Evolutionary conservation across 2,329 filamentous ascomycete species (phyloP).

Genomic region (Trichoderma simmonsii): DNA sequence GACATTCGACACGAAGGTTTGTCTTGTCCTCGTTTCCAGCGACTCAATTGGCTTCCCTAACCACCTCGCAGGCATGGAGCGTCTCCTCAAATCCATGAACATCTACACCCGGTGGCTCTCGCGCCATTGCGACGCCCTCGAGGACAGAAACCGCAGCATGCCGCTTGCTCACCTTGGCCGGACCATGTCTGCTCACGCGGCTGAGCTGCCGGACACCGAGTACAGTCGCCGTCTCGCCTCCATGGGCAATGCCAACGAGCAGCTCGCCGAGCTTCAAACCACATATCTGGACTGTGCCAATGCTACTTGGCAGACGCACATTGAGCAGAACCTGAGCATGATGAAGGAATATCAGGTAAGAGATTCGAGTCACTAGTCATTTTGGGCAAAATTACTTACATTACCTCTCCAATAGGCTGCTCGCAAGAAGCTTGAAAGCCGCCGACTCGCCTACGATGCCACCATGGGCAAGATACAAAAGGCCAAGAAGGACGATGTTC

Average conservation of each 20-base stretch:
- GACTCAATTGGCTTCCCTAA: background rate
- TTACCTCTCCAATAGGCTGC: constrained; percentile 48
- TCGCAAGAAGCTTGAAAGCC: constrained; percentile 89
- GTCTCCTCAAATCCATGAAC: constrained; percentile 80
- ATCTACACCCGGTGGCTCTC: constrained; percentile 84
- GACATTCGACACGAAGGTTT: constrained; percentile 80
- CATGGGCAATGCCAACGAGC: constrained; percentile 82
- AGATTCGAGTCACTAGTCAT: background rate
- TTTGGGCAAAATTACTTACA: constrained; percentile 1
- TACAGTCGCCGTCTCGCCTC: constrained; percentile 82
- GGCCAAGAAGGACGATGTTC: constrained; percentile 88
- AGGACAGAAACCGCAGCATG: constrained; percentile 83
- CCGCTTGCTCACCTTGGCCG: constrained; percentile 77
- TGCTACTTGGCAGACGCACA: constrained; percentile 82
- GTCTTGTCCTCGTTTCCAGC: constrained; percentile 24
- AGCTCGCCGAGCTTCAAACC: constrained; percentile 81
- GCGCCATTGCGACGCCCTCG: constrained; percentile 72
- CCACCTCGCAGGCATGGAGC: constrained; percentile 71
- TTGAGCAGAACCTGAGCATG: constrained; percentile 84
- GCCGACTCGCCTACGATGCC: constrained; percentile 86
- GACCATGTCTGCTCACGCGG: constrained; percentile 83
- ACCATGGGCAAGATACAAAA: constrained; percentile 89
- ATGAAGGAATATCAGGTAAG: constrained; percentile 96
- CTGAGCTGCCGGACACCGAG: constrained; percentile 87
- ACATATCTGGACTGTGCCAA: constrained; percentile 75